A percentile compares a stretch with the other conserved stretches of the same genome.
Conservation (phyloP, 306 rosid genomes). For the Lupinus albus region DNA sequence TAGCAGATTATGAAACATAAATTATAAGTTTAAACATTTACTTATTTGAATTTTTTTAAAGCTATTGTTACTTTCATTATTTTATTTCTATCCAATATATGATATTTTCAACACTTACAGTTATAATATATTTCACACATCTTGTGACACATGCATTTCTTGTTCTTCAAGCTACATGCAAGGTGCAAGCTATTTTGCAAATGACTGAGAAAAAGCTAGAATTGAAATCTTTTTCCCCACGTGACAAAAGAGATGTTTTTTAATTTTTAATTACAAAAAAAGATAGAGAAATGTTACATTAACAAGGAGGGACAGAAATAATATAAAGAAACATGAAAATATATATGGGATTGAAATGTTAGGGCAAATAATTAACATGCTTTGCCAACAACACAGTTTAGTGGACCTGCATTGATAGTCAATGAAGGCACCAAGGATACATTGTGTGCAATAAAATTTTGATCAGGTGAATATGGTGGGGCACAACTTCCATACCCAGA, state of each 20-base stretch:
- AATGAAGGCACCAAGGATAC: conserved; percentile 66
- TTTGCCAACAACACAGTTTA: conserved; percentile 55
- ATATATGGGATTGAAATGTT: neutral
- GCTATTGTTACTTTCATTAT: conserved; percentile 52
- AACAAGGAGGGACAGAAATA: neutral
- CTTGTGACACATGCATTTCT: too few species aligned
- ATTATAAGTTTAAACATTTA: too few species aligned
- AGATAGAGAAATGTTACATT: too few species aligned
- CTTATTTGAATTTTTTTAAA: conserved; percentile 53
- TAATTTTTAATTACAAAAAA: too few species aligned
- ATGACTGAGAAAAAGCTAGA: neutral
- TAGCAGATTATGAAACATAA: too few species aligned
- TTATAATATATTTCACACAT: too few species aligned
- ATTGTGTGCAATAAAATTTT: conserved; percentile 50
- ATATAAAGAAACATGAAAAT: neutral
- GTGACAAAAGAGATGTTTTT: neutral
- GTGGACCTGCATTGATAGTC: conserved; percentile 71
- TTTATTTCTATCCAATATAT: too few species aligned
- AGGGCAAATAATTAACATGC: conserved; percentile 47
- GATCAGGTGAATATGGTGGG: conserved; percentile 57
- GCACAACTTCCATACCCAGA: conserved; percentile 85
- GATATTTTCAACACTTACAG: too few species aligned
- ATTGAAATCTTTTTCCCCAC: neutral
- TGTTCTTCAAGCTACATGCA: neutral
- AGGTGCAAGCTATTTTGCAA: neutral